Conservation (phyloP, 1,284 basidiomycete species). For the Ganoderma sinense region DNA sequence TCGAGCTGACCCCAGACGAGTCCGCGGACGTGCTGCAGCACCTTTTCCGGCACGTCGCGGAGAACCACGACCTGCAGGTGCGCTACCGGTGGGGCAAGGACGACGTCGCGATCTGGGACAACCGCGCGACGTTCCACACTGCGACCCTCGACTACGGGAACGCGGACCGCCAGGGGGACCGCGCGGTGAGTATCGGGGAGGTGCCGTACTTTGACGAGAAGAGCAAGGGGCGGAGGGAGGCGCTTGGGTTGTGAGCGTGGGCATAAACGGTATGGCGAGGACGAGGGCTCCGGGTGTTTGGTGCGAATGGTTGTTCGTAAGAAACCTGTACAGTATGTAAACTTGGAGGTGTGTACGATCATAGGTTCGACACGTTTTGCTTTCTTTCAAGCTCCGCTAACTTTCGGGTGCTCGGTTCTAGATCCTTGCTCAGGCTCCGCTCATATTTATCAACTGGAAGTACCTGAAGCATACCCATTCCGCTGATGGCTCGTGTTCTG, state of each 20-base stretch:
- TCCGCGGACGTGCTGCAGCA: slow-evolving; percentile 58
- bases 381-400: no score
- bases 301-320: no score
- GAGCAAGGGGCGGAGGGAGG: slow-evolving; percentile 55
- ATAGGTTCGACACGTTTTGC: no score
- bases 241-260: slow-evolving; percentile 38
- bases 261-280: not conserved
- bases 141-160: slow-evolving; percentile 46
- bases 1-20: slow-evolving; percentile 67
- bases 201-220: slow-evolving; percentile 64
- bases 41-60: slow-evolving; percentile 54
- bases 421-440: no score
- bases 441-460: no score
- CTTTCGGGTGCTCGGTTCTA: no score
- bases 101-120: slow-evolving; percentile 65
- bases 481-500: no score
- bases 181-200: slow-evolving; percentile 71
- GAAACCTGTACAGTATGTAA: no score
- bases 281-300: no score
- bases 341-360: no score
- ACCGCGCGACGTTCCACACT: slow-evolving; percentile 60
- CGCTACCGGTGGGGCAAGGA: slow-evolving; percentile 56
- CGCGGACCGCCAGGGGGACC: slow-evolving; percentile 58
- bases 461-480: no score
- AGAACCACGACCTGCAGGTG: slow-evolving; percentile 72